Base-by-base conservation (phyloP, 257 asterid species). In the Paraleonurus japonicus region DNA sequence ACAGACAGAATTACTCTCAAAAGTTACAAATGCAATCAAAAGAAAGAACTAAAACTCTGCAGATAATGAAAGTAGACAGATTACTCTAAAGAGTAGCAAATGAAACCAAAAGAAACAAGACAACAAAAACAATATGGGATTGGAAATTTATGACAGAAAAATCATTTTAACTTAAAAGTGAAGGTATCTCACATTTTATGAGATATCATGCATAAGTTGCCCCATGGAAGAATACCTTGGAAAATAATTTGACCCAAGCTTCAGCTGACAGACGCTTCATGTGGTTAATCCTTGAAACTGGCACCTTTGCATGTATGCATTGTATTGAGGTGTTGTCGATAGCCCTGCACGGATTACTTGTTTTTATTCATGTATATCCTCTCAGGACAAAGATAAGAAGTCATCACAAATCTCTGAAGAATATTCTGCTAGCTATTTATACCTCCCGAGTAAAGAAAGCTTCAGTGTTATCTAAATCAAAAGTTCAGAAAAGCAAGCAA, bases 231-330 rank as follows among this genome's bases (percentile, higher is more conserved):
- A 27, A 61, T 82, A 94, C 99, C 98, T 91, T 84, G 35, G 99
- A 94, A 20, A 53, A 65, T 70, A 94, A 54, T 80, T 74, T 79
- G 66, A 85, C 81, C 99, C 99, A 94, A 64, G 99, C 96, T 89
- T 84, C 92, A 70, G 82, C 82, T 27, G 99, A 91, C 82, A 94
- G 66, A 61, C 99, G 89, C 80, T 94, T 94, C 92, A 89, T 88
- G 79, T 68, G 50, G 81, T 80, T 87, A 65, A 76, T 83, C 79
- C 70, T 88, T 76, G 95, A 81, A 81, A 85, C 85, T 51, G 98
- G 96, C 74, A 91, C 95, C 80, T 89, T 94, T 55, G 88, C 96
- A 70, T 94, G 99, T 77, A 55, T 69, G 85, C 98, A 94, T 72
- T 83, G 96, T 77, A 94, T 81, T 51, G 96, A 69, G 39, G 85